These are phyloP conservation scores for Talaromyces amestolkiae DNA, from an alignment of 2,329 filamentous ascomycete genomes.

Conservation along the genomic window DNA sequence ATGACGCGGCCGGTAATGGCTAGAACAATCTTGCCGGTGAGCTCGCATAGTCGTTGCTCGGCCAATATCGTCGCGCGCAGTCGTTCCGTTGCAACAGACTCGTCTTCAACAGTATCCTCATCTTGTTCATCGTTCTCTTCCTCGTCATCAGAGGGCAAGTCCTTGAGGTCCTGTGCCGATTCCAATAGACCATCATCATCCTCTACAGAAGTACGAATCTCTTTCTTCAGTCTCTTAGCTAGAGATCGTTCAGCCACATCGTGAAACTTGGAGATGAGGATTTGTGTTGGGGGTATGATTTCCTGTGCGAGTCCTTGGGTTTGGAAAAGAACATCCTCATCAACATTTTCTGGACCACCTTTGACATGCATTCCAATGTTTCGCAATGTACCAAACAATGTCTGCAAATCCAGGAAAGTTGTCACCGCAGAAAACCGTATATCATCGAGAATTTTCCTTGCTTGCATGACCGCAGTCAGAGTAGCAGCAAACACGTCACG, in stretches of 20 bases:
- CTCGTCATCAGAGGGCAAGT: slow-evolving; percentile 50
- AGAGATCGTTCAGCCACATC: slow-evolving; percentile 71
- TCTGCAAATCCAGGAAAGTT: slow-evolving; percentile 76
- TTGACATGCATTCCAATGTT: slow-evolving; percentile 44
- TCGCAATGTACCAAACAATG: slow-evolving; percentile 72
- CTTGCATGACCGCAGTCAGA: slow-evolving; percentile 51
- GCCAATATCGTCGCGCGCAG: slow-evolving; percentile 68
- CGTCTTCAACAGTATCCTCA: slow-evolving; percentile 37
- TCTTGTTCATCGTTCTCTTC: slow-evolving; percentile 52
- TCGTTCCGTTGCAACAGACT: slow-evolving; percentile 48
- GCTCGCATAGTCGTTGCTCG: slow-evolving; percentile 80
- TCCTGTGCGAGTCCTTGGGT: slow-evolving; percentile 66
- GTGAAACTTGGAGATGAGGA: slow-evolving; percentile 72
- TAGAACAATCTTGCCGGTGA: slow-evolving; percentile 80
- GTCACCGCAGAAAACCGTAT: slow-evolving; percentile 73
- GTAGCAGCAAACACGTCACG: slow-evolving; percentile 53
- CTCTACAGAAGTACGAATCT: slow-evolving; percentile 32
- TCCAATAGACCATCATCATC: slow-evolving; percentile 73
- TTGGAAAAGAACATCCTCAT: slow-evolving; percentile 51
- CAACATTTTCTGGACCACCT: slow-evolving; percentile 46
- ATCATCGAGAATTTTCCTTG: slow-evolving; percentile 63
- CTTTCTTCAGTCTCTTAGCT: slow-evolving; percentile 61
- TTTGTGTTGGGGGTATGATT: slow-evolving; percentile 61
- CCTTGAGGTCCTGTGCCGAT: slow-evolving; percentile 61
- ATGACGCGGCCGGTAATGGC: slow-evolving; percentile 73